Percentiles rank a stretch among this genome's conserved stretches.
Evolutionary conservation across 2,329 filamentous ascomycete species (phyloP).

Genomic region (Intubia oerlemansii): DNA sequence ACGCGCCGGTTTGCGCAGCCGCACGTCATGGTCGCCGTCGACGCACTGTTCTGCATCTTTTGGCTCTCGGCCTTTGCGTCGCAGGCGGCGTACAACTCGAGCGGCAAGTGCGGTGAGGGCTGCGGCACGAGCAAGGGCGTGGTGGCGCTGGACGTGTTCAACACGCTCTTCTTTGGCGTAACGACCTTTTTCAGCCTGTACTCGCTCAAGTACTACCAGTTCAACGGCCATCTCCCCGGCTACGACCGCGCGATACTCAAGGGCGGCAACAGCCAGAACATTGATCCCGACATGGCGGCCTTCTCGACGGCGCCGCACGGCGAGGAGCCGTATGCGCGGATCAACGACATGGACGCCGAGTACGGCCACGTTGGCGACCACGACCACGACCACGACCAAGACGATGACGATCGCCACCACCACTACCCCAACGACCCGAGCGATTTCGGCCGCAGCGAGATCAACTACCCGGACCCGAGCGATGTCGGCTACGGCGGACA

Average conservation of each 20-base stretch:
- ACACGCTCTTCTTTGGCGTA: slow-evolving; percentile 25
- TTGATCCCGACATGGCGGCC: slow-evolving; percentile 47
- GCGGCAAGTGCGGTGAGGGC: slow-evolving; percentile 28
- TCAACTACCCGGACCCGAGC: slow-evolving; percentile 8
- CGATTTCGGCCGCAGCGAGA: slow-evolving; percentile 4
- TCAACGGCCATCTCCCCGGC: slow-evolving; percentile 38
- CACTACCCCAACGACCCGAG: too few species aligned
- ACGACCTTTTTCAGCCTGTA: slow-evolving; percentile 35
- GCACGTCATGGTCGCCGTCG: slow-evolving; percentile 36
- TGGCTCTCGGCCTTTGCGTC: slow-evolving; percentile 48
- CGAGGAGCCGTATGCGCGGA: slow-evolving; percentile 41
- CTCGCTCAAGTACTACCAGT: slow-evolving; percentile 38
- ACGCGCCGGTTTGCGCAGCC: slow-evolving; percentile 40
- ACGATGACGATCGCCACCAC: neutral
- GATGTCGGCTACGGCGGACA: slow-evolving; percentile 5
- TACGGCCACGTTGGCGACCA: too few species aligned
- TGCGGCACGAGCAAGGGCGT: slow-evolving; percentile 42
- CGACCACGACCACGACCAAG: slow-evolving; percentile 10
- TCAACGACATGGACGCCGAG: slow-evolving; percentile 31
- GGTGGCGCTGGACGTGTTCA: slow-evolving; percentile 38
- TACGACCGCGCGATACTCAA: slow-evolving; percentile 24
- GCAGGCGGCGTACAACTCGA: slow-evolving; percentile 41
- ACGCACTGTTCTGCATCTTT: slow-evolving; percentile 34
- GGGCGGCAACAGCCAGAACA: slow-evolving; percentile 21
- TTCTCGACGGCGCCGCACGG: slow-evolving; percentile 47